phyloP scores from a whole-genome alignment of 805 yeast species.

The Lipomyces yamadae region DNA sequence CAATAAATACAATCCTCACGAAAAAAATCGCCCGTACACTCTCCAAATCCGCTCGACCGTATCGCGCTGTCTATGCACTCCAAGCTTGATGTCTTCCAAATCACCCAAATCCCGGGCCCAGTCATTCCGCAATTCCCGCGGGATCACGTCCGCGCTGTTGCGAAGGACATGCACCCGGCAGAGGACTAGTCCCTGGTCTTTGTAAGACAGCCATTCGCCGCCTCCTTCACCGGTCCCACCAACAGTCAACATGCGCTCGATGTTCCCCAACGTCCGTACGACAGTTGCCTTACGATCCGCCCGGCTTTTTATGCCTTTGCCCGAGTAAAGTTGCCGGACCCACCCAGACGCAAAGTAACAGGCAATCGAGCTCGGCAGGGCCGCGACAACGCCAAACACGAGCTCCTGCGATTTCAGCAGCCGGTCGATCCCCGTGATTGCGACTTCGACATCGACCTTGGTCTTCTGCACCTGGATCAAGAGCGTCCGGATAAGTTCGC shows the following conservation, averaged over 20 bases:
- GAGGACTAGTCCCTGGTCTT: conserved; percentile 63
- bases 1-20: not conserved
- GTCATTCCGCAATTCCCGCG: conserved; percentile 54
- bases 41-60: conserved; percentile 49
- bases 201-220: conserved; percentile 42
- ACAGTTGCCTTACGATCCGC: conserved; percentile 44
- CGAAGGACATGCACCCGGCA: conserved; percentile 68
- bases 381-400: conserved; percentile 90
- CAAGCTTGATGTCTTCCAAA: conserved; percentile 52
- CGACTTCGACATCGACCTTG: conserved; percentile 91
- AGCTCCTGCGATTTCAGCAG: conserved; percentile 87
- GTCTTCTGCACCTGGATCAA: conserved; percentile 94
- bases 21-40: conserved; percentile 28
- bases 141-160: conserved; percentile 55
- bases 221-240: not conserved
- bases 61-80: conserved; percentile 50
- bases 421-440: conserved; percentile 88
- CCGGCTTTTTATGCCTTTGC: conserved; percentile 42
- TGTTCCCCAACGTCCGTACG: conserved; percentile 57
- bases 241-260: conserved; percentile 58
- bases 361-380: conserved; percentile 72
- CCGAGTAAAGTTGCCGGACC: conserved; percentile 41
- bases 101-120: conserved; percentile 71
- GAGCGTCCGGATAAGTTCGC: conserved; percentile 74
- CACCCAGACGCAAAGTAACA: conserved; percentile 36